phyloP scores from a whole-genome alignment of 2,329 filamentous ascomycete species.

The Hysterium pulicare region DNA sequence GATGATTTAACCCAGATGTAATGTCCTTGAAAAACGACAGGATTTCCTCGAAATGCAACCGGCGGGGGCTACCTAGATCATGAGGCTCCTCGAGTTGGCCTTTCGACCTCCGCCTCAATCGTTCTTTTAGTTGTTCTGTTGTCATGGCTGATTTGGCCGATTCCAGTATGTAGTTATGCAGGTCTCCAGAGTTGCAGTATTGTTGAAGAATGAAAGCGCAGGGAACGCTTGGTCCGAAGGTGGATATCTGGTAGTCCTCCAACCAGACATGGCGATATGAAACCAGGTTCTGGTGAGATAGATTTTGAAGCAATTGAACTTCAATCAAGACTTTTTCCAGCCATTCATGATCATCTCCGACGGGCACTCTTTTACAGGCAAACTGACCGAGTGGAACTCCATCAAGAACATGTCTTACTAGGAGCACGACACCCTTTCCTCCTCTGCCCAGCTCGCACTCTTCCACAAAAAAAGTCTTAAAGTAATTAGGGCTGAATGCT shows the following conservation, averaged over 20 bases:
- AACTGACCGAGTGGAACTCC: constrained; percentile 85
- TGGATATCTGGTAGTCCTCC: constrained; percentile 78
- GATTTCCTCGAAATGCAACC: constrained; percentile 80
- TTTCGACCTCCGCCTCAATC: constrained; percentile 76
- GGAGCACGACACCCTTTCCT: constrained; percentile 88
- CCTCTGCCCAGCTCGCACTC: constrained; percentile 82
- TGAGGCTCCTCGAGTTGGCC: constrained; percentile 65
- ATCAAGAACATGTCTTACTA: constrained; percentile 92
- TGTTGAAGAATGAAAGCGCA: constrained; percentile 97
- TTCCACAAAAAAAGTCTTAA: constrained; percentile 87
- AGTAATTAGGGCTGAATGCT: constrained; percentile 90
- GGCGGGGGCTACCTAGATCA: constrained; percentile 51
- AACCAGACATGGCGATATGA: constrained; percentile 98
- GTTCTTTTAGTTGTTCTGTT: constrained; percentile 84
- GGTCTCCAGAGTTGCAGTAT: constrained; percentile 91
- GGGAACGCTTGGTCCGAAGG: constrained; percentile 83
- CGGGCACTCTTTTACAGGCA: constrained; percentile 94
- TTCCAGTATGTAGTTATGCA: constrained; percentile 82
- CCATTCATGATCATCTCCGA: constrained; percentile 90
- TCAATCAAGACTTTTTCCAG: constrained; percentile 91
- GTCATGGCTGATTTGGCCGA: constrained; percentile 60
- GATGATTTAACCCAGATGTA: constrained; percentile 82
- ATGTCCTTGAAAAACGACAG: constrained; percentile 97
- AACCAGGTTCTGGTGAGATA: constrained; percentile 92
- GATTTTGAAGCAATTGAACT: constrained; percentile 84